Evolutionary conservation across 345 rosid genomes (phyloP).

Genomic region (Jatropha curcas): DNA sequence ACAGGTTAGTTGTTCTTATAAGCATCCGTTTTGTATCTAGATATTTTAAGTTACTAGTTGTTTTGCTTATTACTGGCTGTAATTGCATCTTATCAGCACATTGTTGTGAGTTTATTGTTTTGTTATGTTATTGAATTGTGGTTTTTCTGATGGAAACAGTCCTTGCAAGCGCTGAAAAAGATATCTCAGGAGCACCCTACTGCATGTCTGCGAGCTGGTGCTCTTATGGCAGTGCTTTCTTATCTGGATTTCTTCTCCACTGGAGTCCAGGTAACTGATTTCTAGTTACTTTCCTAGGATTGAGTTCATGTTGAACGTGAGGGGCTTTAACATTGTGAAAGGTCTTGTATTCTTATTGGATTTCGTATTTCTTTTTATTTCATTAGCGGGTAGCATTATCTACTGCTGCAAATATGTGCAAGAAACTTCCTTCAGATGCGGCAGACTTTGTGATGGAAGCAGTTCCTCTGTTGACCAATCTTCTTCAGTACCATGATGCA

Average conservation of each 20-base stretch:
- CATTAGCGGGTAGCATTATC: constrained; percentile 91
- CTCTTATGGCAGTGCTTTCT: constrained; percentile 99
- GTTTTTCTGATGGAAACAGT: constrained; percentile 46
- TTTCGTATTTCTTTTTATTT: background rate
- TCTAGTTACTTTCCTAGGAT: background rate
- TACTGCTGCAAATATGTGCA: constrained; percentile 99
- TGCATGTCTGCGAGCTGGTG: constrained; percentile 98
- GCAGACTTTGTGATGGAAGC: constrained; percentile 99
- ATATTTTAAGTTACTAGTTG: background rate
- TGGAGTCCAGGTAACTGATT: constrained; percentile 82
- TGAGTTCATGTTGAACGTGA: background rate
- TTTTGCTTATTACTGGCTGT: no score
- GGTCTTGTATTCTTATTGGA: background rate
- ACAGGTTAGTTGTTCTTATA: constrained; percentile 54
- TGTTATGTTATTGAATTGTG: background rate
- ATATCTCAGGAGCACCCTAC: constrained; percentile 99
- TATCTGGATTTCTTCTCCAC: constrained; percentile 99
- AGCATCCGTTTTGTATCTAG: background rate
- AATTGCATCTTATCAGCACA: background rate
- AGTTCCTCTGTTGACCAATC: constrained; percentile 93
- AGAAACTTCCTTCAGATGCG: constrained; percentile 98
- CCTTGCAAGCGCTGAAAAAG: constrained; percentile 96
- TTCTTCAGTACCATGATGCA: constrained; percentile 93
- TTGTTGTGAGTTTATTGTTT: background rate
- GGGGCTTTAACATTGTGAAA: background rate